These are phyloP conservation scores for Fusarium begoniae DNA, from an alignment of 2,329 filamentous ascomycete species.

Conservation along the genomic window DNA sequence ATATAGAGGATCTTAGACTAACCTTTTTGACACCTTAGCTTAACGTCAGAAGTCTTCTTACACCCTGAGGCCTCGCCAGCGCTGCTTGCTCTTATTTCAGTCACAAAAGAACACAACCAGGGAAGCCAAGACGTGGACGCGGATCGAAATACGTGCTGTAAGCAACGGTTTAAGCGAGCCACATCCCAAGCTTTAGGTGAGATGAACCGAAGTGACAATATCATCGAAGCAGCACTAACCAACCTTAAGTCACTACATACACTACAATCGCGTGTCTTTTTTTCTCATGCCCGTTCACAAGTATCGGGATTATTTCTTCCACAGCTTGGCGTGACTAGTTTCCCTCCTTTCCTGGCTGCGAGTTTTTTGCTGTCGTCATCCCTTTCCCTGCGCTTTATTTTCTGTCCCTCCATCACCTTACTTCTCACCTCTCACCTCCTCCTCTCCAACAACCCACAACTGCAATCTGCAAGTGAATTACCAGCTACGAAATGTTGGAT, in stretches of 20 bases:
- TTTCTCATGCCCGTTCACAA: not conserved
- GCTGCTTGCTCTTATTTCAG: not conserved
- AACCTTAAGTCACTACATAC: not conserved
- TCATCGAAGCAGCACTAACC: not conserved
- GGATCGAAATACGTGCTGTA: not conserved
- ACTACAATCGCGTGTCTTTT: not conserved
- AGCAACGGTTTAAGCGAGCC: not conserved
- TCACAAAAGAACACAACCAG: not conserved
- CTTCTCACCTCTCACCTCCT: conserved; percentile 22
- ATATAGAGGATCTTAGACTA: too few relatives aligned
- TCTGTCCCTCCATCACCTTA: conserved; percentile 33
- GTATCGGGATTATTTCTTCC: not conserved
- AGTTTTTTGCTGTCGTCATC: conserved; percentile 26
- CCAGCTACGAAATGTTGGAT: not conserved
- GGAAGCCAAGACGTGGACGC: not conserved
- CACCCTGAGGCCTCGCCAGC: not conserved
- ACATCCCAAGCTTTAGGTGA: not conserved
- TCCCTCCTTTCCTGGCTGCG: not conserved
- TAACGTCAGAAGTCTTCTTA: too few relatives aligned
- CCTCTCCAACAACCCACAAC: conserved; percentile 35
- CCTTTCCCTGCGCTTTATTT: conserved; percentile 34
- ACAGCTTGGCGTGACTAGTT: conserved; percentile 1
- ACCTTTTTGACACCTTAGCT: too few relatives aligned
- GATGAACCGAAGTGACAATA: not conserved
- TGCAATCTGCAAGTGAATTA: conserved; percentile 19